Conservation (phyloP, 345 rosid species). For the Schrenkiella parvula region DNA sequence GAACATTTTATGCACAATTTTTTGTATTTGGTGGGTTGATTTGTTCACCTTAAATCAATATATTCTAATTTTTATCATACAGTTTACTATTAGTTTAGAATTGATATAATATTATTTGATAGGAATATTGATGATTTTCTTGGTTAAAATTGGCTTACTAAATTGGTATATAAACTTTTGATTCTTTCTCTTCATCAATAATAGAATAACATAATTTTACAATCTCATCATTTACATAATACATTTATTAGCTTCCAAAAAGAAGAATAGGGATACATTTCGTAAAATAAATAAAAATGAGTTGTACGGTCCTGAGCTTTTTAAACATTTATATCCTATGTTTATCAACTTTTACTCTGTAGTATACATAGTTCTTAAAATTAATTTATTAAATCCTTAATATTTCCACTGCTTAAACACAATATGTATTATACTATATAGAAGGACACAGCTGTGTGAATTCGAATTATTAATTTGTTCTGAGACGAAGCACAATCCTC, state of each 20-base stretch:
- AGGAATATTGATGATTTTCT: not conserved
- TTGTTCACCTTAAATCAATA: too few relatives aligned
- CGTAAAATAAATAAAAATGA: not conserved
- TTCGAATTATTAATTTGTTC: not conserved
- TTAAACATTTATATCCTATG: not conserved
- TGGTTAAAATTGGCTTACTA: not conserved
- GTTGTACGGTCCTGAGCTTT: not conserved
- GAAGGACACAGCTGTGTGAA: not conserved
- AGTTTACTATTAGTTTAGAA: too few relatives aligned
- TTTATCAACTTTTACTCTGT: not conserved
- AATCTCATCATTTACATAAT: not conserved
- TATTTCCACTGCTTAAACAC: not conserved
- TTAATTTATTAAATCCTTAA: not conserved
- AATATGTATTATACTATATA: too few relatives aligned
- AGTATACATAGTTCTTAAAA: not conserved
- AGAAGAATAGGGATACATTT: not conserved
- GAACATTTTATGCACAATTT: too few relatives aligned
- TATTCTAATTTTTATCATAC: too few relatives aligned
- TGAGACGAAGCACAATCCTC: not conserved
- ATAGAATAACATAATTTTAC: not conserved
- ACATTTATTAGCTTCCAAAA: not conserved
- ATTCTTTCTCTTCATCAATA: not conserved
- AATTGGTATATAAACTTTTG: not conserved
- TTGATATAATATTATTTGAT: not conserved
- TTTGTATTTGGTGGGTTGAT: too few relatives aligned